Evolutionary conservation across 2,329 filamentous ascomycete species (phyloP).

Genomic region (Paraphaeosphaeria minitans): DNA sequence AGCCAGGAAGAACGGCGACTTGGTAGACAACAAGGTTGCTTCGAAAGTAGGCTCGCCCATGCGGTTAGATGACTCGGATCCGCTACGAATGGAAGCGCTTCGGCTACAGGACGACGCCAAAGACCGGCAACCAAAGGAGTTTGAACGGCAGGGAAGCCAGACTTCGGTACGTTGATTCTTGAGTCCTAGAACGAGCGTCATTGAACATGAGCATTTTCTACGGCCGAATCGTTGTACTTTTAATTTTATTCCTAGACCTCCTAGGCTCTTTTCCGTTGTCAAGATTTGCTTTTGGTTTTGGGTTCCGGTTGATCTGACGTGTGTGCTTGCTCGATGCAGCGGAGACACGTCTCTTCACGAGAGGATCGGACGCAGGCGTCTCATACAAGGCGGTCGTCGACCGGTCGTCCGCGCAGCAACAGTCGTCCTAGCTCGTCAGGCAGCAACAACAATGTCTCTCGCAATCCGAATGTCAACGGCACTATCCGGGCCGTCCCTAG

Average conservation of each 20-base stretch:
- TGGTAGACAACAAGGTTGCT: slow-evolving; percentile 28
- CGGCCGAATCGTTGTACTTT: slow-evolving; percentile 49
- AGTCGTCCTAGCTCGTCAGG: slow-evolving; percentile 45
- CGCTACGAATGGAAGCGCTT: slow-evolving; percentile 81
- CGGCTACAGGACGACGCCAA: slow-evolving; percentile 78
- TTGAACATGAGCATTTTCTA: slow-evolving; percentile 43
- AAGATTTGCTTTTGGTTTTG: slow-evolving; percentile 43
- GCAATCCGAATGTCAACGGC: slow-evolving; percentile 30
- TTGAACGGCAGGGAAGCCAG: slow-evolving; percentile 47
- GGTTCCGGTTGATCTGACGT: slow-evolving; percentile 48
- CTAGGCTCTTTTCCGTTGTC: slow-evolving; percentile 39
- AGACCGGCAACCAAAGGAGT: slow-evolving; percentile 47
- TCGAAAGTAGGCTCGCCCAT: slow-evolving; percentile 49
- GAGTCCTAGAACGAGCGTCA: slow-evolving; percentile 44
- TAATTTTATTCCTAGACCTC: slow-evolving; percentile 48
- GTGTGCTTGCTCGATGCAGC: slow-evolving; percentile 46
- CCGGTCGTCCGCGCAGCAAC: slow-evolving; percentile 47
- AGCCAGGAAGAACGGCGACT: slow-evolving; percentile 62
- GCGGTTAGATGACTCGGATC: slow-evolving; percentile 75
- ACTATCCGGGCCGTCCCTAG: slow-evolving; percentile 40
- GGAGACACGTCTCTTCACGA: slow-evolving; percentile 44
- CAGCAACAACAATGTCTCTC: slow-evolving; percentile 30
- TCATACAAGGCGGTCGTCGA: slow-evolving; percentile 39
- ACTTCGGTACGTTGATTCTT: slow-evolving; percentile 52
- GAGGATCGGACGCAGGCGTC: slow-evolving; percentile 37